phyloP scores from a whole-genome alignment of 345 rosid species.

The Brassica nigra region DNA sequence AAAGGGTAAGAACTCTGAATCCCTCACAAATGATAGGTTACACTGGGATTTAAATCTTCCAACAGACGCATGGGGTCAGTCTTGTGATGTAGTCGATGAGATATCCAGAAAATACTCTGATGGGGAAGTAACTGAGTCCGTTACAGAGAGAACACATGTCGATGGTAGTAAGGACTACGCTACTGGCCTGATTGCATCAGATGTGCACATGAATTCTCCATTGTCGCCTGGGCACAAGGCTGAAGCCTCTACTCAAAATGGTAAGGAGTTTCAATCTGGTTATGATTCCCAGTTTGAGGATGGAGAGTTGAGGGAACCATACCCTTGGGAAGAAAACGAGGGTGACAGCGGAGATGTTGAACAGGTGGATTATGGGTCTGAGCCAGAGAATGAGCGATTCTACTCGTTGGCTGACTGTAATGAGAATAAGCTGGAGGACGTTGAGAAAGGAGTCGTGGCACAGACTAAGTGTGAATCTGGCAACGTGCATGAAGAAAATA shows the following conservation, averaged over 20 bases:
- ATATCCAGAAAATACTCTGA: slow-evolving; percentile 15
- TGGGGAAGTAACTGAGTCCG: slow-evolving; percentile 23
- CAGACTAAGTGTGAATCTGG: slow-evolving; percentile 23
- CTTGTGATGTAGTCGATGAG: slow-evolving; percentile 38
- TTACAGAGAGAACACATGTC: slow-evolving; percentile 7
- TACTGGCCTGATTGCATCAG: slow-evolving; percentile 25
- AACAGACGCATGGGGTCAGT: slow-evolving; percentile 52
- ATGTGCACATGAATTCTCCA: slow-evolving; percentile 24
- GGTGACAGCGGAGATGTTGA: slow-evolving; percentile 45
- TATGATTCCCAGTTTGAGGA: slow-evolving; percentile 78
- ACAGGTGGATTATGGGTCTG: slow-evolving; percentile 60
- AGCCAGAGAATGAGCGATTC: slow-evolving; percentile 48
- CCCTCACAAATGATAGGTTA: slow-evolving; percentile 38
- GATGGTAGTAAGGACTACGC: neutral
- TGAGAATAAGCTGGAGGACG: slow-evolving; percentile 39
- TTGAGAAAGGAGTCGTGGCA: slow-evolving; percentile 34
- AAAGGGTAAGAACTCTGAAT: slow-evolving; percentile 12
- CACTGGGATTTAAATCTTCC: slow-evolving; percentile 59
- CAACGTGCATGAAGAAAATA: slow-evolving; percentile 30
- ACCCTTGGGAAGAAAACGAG: slow-evolving; percentile 51
- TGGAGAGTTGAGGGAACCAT: slow-evolving; percentile 67
- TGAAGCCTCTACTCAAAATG: slow-evolving; percentile 24
- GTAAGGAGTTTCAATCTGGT: slow-evolving; percentile 50
- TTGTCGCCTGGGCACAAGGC: slow-evolving; percentile 8
- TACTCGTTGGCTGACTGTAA: slow-evolving; percentile 36